phyloP scores from a whole-genome alignment of 1,139 yeast species.

The Geotrichum bryndzae region DNA sequence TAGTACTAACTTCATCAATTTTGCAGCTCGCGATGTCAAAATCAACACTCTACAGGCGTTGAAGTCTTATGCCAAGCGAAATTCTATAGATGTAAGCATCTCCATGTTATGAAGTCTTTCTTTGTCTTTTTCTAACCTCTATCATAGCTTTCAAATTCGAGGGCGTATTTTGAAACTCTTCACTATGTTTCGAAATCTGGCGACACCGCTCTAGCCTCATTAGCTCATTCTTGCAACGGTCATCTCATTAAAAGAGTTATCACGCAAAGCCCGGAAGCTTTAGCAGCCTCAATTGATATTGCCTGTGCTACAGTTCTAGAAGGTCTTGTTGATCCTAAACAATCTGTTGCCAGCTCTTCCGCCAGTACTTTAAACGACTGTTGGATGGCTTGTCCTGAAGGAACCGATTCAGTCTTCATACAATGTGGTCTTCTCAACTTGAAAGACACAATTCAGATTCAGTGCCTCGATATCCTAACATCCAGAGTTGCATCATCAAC shows the following conservation, averaged over 20 bases:
- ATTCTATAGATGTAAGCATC: slow-evolving; percentile 46
- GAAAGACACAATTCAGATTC: slow-evolving; percentile 41
- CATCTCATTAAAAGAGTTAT: slow-evolving; percentile 72
- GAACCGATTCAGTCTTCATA: slow-evolving; percentile 47
- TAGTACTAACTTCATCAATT: not conserved
- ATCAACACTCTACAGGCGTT: slow-evolving; percentile 44
- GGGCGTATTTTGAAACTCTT: slow-evolving; percentile 48
- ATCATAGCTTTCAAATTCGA: slow-evolving; percentile 29
- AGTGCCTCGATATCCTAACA: slow-evolving; percentile 38
- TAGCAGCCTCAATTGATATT: slow-evolving; percentile 45
- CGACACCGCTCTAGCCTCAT: slow-evolving; percentile 41
- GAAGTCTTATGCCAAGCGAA: slow-evolving; percentile 66
- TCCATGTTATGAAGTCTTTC: not conserved
- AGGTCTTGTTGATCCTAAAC: slow-evolving; percentile 46
- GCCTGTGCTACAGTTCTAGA: slow-evolving; percentile 55
- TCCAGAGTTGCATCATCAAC: slow-evolving; percentile 26
- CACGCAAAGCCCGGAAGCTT: slow-evolving; percentile 57
- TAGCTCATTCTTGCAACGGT: slow-evolving; percentile 63
- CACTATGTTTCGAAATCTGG: slow-evolving; percentile 42
- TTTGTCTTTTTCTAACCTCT: slow-evolving; percentile 35
- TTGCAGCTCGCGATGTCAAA: slow-evolving; percentile 29
- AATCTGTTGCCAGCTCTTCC: slow-evolving; percentile 45
- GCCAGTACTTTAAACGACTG: slow-evolving; percentile 56
- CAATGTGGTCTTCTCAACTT: slow-evolving; percentile 48
- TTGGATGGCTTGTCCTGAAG: slow-evolving; percentile 58